Base-by-base conservation (phyloP, 2,329 filamentous ascomycete species). In the Alternaria sp. region DNA sequence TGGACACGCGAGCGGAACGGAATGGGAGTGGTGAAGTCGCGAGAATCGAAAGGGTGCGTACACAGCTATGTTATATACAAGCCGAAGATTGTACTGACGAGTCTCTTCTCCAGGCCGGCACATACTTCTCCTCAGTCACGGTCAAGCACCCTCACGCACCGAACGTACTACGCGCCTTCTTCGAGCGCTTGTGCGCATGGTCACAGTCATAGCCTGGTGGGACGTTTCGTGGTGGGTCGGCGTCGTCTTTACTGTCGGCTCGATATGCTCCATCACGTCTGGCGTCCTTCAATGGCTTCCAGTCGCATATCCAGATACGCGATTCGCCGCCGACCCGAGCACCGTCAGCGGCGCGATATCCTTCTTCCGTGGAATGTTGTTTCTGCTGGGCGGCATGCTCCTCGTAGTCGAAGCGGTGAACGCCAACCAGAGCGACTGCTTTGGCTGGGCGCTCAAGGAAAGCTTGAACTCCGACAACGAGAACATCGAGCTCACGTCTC, bases 391-490 rank as follows among this genome's bases (percentile, higher is more conserved):
- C 6, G 55, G 55, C 26, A 30, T 47, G 25, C 43, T 57, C 6
- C 55, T 47, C 2, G 20, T 57, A 14, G 55, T 57, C 18, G 26
- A 57, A 57, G 43, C 55, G 20, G 55, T 57, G 6, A 46, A 56
- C 43, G 43, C 54, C 20, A 56, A 46, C 14, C 43, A 56, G n/a
- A 33, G 41, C 25, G 43, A 46, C 15, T 56, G 54, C n/a, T 56
- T 56, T 12, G 54, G 54, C 25, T 57, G 43, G 55, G 55, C 26
- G 14, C n/a, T 57, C 10, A 57, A 57, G 43, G 55, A 47, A 33
- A 26, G 18, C 25, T 11, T 57, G 14, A 57, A 37, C 9, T 30
- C 41, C n/a, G 18, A 57, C 12, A 21, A 26, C 12, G 55, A 57
- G 23, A 57, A 47, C 26, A 23, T 25, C 20, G 26, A 33, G 10